phyloP scores from a whole-genome alignment of 1,284 basidiomycete species.

The Ustilago nuda region DNA sequence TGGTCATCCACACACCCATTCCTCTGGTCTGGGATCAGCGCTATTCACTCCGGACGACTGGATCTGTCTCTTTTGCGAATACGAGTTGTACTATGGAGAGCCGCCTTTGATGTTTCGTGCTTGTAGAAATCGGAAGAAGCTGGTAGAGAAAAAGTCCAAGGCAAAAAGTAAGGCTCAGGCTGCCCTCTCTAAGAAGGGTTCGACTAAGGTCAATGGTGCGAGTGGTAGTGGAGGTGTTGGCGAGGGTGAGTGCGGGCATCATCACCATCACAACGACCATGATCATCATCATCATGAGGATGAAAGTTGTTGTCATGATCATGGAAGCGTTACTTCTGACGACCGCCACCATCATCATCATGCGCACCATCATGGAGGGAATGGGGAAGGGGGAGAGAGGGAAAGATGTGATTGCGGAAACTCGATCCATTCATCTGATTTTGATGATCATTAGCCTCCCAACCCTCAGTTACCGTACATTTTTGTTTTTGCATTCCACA shows the following conservation, averaged over 20 bases:
- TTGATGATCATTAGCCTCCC: conserved; percentile 19
- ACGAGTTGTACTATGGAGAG: conserved; percentile 69
- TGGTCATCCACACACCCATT: conserved; percentile 15
- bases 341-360: conserved; percentile 9
- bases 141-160: conserved; percentile 62
- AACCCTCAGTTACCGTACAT: background rate
- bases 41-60: conserved; percentile 57
- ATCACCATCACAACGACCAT: conserved; percentile 19
- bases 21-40: conserved; percentile 30
- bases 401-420: conserved; percentile 50
- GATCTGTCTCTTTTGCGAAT: conserved; percentile 70
- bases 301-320: conserved; percentile 22
- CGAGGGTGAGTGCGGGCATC: background rate
- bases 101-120: conserved; percentile 57
- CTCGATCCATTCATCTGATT: conserved; percentile 50
- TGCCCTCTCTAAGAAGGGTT: conserved; percentile 26
- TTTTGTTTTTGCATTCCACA: background rate
- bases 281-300: conserved; percentile 26
- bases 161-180: conserved; percentile 58
- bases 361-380: conserved; percentile 4
- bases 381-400: conserved; percentile 7
- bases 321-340: conserved; percentile 18
- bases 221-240: background rate
- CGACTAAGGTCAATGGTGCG: background rate
- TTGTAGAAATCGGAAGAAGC: conserved; percentile 64